Base-by-base conservation (phyloP, 2,329 filamentous ascomycete genomes). In the Alternaria sp. region DNA sequence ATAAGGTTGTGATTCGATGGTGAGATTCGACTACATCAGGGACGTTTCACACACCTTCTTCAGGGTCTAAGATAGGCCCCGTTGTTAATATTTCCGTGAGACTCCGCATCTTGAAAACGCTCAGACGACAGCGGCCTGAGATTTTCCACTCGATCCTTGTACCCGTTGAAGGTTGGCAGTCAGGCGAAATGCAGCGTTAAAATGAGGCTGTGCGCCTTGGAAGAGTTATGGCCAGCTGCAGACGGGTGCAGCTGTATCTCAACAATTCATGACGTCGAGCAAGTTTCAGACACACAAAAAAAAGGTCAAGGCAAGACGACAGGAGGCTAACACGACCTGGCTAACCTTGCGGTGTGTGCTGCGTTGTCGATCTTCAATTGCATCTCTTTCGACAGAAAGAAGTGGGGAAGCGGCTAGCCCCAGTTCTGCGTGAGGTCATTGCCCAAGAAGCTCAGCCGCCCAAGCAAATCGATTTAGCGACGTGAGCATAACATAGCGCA, bases 31-130 rank as follows among this genome's bases (percentile, higher is more conserved):
- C 21, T n/a, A 34, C 28, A 34, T 28, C 49, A 53, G 40, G 37
- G 36, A 41, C 52, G 28, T 44, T 17, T 39, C 65, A 67, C 68
- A 56, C 51, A 87, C 85, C 86, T 85, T 89, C 86, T 75, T 87
- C 85, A 41, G 82, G 79, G 72, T 87, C 84, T 31, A 77, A 76
- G 60, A 88, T 78, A 62, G 85, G 83, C 53, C 79, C 76, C 42
- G 51, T 56, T 10, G 82, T 83, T 51, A 86, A 59, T 21, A 62
- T 60, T 4, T 44, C 54, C 70, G 49, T 73, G 58, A 61, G 72
- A 59, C 69, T 64, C 65, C 63, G 59, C 52, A 58, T 55, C 37
- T 54, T 54, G 58, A 51, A 54, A 58, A 46, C 58, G 42, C 34
- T 40, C 56, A 56, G 56, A 40, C 45, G 51, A 11, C 9, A 21